Conservation (phyloP, 106 monocot species). For the Phalaenopsis equestris region DNA sequence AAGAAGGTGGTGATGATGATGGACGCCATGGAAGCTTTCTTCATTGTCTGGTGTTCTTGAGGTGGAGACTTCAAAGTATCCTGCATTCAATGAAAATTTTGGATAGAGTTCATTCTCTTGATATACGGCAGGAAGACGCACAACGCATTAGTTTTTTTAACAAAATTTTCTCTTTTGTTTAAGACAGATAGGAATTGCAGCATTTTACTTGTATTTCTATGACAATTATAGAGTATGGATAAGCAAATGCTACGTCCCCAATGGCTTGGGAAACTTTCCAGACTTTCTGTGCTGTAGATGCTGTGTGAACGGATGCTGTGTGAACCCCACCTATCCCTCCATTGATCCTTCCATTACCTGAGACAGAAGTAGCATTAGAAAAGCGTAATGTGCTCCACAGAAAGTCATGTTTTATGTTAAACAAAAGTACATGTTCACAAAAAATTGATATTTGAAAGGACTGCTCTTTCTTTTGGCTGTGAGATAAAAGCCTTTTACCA, state of each 20-base stretch:
- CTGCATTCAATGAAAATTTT: slow-evolving; percentile 14
- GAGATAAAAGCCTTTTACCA: no score
- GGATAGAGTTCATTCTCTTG: background rate
- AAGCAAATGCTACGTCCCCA: slow-evolving; percentile 85
- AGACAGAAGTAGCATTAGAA: background rate
- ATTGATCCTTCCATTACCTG: slow-evolving; percentile 63
- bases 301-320: slow-evolving; percentile 30
- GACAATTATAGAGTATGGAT: slow-evolving; percentile 64
- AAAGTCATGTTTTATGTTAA: background rate
- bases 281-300: slow-evolving; percentile 44
- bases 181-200: background rate
- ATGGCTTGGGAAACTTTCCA: slow-evolving; percentile 76
- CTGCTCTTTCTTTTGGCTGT: background rate
- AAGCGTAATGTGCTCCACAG: background rate
- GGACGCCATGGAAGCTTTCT: slow-evolving; percentile 59
- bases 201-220: slow-evolving; percentile 69
- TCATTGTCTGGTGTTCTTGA: slow-evolving; percentile 75
- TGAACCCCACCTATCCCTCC: slow-evolving; percentile 53
- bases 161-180: background rate
- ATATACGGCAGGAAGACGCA: background rate
- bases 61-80: slow-evolving; percentile 88
- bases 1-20: slow-evolving; percentile 74
- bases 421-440: background rate
- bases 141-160: background rate
- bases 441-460: background rate